Evolutionary conservation across 2,329 filamentous ascomycete species (phyloP).

Genomic region (Neobulgaria alba): DNA sequence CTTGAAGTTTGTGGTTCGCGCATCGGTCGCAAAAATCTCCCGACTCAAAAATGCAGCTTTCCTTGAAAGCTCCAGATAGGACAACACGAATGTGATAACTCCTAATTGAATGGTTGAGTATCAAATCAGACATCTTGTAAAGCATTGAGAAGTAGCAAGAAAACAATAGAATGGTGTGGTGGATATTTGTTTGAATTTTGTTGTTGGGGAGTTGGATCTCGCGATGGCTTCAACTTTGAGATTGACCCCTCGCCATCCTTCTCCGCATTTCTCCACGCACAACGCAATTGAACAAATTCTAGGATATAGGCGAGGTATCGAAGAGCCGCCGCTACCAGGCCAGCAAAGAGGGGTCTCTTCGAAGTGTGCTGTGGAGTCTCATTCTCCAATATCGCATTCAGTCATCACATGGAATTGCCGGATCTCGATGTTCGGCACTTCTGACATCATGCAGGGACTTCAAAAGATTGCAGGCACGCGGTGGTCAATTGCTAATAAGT

Average conservation of each 20-base stretch:
- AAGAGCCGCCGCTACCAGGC: neutral
- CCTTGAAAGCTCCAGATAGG: slow-evolving; percentile 2
- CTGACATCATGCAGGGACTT: slow-evolving; percentile 12
- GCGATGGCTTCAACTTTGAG: slow-evolving; percentile 20
- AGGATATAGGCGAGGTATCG: neutral
- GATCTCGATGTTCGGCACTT: slow-evolving; percentile 7
- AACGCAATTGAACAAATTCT: slow-evolving; percentile 1
- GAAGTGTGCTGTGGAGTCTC: neutral
- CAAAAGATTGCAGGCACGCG: slow-evolving; percentile 6
- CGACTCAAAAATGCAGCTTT: slow-evolving; percentile 12
- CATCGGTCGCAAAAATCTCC: slow-evolving; percentile 12
- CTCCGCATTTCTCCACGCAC: slow-evolving; percentile 7
- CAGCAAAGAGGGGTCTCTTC: neutral
- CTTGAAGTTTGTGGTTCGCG: slow-evolving; percentile 5
- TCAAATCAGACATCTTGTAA: slow-evolving; percentile 3
- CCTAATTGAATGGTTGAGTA: slow-evolving; percentile 2
- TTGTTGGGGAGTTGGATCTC: slow-evolving; percentile 10
- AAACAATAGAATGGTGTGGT: slow-evolving; percentile 11
- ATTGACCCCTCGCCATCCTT: slow-evolving; percentile 2
- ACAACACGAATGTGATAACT: slow-evolving; percentile 4
- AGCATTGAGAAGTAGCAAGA: neutral
- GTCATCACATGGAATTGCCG: slow-evolving; percentile 3
- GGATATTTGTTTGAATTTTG: slow-evolving; percentile 4
- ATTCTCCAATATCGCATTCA: slow-evolving; percentile 7
- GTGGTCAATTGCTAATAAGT: slow-evolving; percentile 8